A percentile compares a stretch with the other conserved stretches of the same genome.
Conservation (phyloP, 306 rosid genomes). For the Dryas alaskensis region DNA sequence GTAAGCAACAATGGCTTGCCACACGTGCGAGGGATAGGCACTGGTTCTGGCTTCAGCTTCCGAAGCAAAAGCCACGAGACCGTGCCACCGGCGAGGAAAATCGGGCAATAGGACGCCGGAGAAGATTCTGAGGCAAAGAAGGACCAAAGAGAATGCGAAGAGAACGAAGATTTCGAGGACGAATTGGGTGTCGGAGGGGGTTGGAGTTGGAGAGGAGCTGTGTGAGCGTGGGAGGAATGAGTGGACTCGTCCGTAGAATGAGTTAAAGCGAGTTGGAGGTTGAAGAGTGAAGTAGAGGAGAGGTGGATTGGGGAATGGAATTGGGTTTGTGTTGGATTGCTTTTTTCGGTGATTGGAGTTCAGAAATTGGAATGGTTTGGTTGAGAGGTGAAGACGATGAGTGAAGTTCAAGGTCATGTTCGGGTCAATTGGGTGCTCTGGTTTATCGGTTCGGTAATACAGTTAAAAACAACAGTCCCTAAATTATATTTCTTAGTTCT, state of each 20-base stretch:
- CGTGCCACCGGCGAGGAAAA: slow-evolving; percentile 26
- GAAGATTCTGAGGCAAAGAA: slow-evolving; percentile 25
- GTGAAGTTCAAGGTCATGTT: not conserved
- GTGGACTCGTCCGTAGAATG: slow-evolving; percentile 5
- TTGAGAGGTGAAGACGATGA: slow-evolving; percentile 5
- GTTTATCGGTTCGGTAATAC: not conserved
- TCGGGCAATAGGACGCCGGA: slow-evolving; percentile 28
- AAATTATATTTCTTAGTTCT: not conserved
- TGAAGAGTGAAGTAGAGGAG: slow-evolving; percentile 1
- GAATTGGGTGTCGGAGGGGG: not conserved
- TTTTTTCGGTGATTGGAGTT: not conserved
- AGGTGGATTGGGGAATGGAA: slow-evolving; percentile 1
- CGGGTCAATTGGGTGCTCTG: not conserved
- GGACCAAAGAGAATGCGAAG: slow-evolving; percentile 12
- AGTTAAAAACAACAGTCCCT: no score
- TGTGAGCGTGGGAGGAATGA: slow-evolving; percentile 10
- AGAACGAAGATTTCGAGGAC: slow-evolving; percentile 15
- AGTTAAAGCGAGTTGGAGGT: slow-evolving; percentile 10
- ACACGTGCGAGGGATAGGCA: slow-evolving; percentile 27
- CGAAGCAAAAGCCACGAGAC: slow-evolving; percentile 9
- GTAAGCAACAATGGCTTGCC: slow-evolving; percentile 26
- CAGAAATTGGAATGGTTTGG: slow-evolving; percentile 6
- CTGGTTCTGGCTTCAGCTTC: slow-evolving; percentile 30
- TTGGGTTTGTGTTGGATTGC: not conserved
- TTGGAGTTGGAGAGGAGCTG: slow-evolving; percentile 3